These are phyloP conservation scores for Tuber indicum DNA, from an alignment of 495 filamentous ascomycete species.

Conservation along the genomic window DNA sequence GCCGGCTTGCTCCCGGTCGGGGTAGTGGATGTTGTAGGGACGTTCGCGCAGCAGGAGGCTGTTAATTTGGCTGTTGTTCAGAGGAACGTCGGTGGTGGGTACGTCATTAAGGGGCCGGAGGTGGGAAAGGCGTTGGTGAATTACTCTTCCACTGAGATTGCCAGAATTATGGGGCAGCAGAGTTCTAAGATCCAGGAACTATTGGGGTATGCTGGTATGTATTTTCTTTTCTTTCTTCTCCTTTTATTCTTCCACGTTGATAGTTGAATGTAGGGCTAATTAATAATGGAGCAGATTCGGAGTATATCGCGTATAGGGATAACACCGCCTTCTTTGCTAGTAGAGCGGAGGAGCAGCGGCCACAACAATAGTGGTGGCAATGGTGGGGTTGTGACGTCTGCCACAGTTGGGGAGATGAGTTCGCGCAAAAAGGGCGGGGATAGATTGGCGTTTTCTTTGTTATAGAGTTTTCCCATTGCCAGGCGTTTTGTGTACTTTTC, in stretches of 20 bases:
- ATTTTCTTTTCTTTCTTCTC: background rate
- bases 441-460: background rate
- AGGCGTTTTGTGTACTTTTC: background rate
- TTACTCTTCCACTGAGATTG: conserved; percentile 78
- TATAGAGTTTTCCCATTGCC: background rate
- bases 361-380: background rate
- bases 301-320: conserved; percentile 86
- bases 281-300: conserved; percentile 54
- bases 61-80: conserved; percentile 76
- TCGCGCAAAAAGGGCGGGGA: background rate
- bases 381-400: background rate
- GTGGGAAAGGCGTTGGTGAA: conserved; percentile 90
- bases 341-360: conserved; percentile 35
- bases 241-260: background rate
- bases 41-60: conserved; percentile 84
- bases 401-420: background rate
- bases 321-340: conserved; percentile 70
- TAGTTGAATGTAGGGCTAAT: background rate
- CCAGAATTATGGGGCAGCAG: conserved; percentile 71
- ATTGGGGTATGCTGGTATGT: conserved; percentile 64
- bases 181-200: conserved; percentile 71
- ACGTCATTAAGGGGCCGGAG: conserved; percentile 58
- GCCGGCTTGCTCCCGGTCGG: conserved; percentile 88
- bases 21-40: conserved; percentile 78
- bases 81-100: conserved; percentile 40